Evolutionary conservation across 768 basidiomycete genomes (phyloP).

Genomic region (Kwoniella botswanensis): DNA sequence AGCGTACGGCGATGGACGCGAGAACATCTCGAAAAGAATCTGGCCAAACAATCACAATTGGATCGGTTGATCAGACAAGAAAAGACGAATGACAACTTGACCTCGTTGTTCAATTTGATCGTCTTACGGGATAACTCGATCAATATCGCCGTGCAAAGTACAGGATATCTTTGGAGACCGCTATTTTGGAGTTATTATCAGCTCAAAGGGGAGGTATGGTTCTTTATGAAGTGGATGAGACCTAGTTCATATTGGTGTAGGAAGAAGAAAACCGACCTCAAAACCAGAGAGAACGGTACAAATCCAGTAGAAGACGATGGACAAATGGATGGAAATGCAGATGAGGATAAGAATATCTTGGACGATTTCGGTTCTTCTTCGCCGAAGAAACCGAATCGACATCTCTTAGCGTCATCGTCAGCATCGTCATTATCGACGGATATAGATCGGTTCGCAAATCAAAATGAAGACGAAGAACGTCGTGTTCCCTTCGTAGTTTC

Average conservation of each 20-base stretch:
- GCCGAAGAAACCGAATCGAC: background rate
- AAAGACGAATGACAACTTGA: background rate
- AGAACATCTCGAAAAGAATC: slow-evolving; percentile 18
- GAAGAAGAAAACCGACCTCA: background rate
- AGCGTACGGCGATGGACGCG: slow-evolving; percentile 28
- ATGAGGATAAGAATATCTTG: background rate
- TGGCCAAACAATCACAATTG: slow-evolving; percentile 1
- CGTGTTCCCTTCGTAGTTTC: background rate
- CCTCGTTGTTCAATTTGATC: background rate
- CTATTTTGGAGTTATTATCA: slow-evolving; percentile 18
- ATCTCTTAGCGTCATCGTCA: background rate
- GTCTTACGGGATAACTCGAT: slow-evolving; percentile 8
- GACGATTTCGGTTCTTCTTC: slow-evolving; percentile 2
- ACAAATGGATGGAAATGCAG: background rate
- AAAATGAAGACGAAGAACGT: background rate
- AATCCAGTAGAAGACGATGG: background rate
- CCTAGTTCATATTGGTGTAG: slow-evolving; percentile 11
- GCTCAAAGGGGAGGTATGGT: slow-evolving; percentile 17
- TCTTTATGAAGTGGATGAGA: slow-evolving; percentile 9
- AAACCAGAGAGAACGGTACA: background rate
- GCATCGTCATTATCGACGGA: background rate
- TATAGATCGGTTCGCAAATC: background rate
- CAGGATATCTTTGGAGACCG: background rate
- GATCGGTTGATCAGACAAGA: slow-evolving; percentile 18
- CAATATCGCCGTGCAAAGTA: background rate